phyloP scores from a whole-genome alignment of 257 asterid species.

The Nicotiana knightiana region DNA sequence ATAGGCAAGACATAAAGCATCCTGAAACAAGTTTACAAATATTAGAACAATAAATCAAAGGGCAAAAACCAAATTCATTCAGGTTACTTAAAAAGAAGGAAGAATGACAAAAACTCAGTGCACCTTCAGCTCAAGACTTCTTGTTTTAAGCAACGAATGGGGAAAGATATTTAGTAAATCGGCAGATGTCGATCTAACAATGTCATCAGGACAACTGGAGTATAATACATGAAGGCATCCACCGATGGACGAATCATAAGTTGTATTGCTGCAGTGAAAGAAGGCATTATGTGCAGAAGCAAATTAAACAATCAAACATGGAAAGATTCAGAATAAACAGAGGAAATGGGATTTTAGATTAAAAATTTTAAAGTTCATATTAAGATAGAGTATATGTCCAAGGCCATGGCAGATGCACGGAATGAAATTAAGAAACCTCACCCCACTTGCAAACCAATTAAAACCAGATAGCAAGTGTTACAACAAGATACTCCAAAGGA shows the following conservation, averaged over 20 bases:
- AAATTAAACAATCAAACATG: conserved; percentile 6
- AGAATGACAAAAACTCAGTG: conserved; percentile 5
- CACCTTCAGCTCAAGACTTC: conserved; percentile 83
- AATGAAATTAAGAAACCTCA: neutral
- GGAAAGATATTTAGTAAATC: conserved; percentile 52
- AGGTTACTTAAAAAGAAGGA: conserved; percentile 9
- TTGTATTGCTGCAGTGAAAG: conserved; percentile 51
- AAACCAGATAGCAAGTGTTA: neutral
- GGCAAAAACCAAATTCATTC: neutral
- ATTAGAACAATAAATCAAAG: neutral
- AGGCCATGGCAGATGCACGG: neutral
- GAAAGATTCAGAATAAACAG: conserved; percentile 10
- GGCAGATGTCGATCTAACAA: conserved; percentile 70
- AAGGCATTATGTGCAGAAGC: conserved; percentile 17
- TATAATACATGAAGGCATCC: conserved; percentile 68
- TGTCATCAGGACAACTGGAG: conserved; percentile 68
- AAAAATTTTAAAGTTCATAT: neutral
- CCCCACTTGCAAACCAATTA: neutral
- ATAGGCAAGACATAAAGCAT: conserved; percentile 71
- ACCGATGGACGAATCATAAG: conserved; percentile 77
- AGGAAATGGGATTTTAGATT: neutral
- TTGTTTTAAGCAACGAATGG: conserved; percentile 61
- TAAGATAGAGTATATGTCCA: neutral
- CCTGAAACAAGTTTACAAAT: conserved; percentile 37
- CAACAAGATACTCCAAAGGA: neutral